Percentiles rank a stretch among this genome's conserved stretches.
These are phyloP conservation scores for Fusarium sp. DNA, from an alignment of 2,329 filamentous ascomycete species.

Conservation along the genomic window DNA sequence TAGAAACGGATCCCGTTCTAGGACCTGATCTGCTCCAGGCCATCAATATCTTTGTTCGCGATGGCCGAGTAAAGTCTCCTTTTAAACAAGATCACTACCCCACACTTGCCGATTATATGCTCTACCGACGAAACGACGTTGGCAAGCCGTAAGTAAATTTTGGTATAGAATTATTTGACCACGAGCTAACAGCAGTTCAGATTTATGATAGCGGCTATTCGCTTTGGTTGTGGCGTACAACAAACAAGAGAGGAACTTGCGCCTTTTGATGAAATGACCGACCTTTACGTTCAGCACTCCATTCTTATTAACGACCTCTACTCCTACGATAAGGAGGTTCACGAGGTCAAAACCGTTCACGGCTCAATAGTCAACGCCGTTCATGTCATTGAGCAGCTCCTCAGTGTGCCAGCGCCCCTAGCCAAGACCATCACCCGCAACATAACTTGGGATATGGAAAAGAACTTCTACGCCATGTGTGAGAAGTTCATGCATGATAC, in stretches of 20 bases:
- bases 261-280: slow-evolving; percentile 12
- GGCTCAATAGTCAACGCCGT: slow-evolving; percentile 27
- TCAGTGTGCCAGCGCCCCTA: slow-evolving; percentile 1
- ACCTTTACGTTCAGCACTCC: slow-evolving; percentile 20
- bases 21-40: slow-evolving; percentile 12
- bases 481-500: slow-evolving; percentile 13
- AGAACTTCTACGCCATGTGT: slow-evolving; percentile 20
- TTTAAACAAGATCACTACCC: slow-evolving; percentile 29
- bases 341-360: slow-evolving; percentile 5
- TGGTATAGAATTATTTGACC: rapidly evolving
- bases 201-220: slow-evolving; percentile 30
- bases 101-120: slow-evolving; percentile 11
- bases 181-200: not conserved
- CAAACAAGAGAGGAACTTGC: slow-evolving; percentile 7
- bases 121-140: slow-evolving; percentile 16
- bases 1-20: slow-evolving; percentile 19
- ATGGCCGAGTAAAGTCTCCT: slow-evolving; percentile 20
- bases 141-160: slow-evolving; percentile 11
- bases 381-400: slow-evolving; percentile 10
- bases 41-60: slow-evolving; percentile 11
- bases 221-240: slow-evolving; percentile 16
- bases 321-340: slow-evolving; percentile 30
- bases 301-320: slow-evolving; percentile 28
- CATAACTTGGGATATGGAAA: slow-evolving; percentile 24
- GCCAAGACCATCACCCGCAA: slow-evolving; percentile 13